Base-by-base conservation (phyloP, 306 rosid species). In the Malus asiatica region DNA sequence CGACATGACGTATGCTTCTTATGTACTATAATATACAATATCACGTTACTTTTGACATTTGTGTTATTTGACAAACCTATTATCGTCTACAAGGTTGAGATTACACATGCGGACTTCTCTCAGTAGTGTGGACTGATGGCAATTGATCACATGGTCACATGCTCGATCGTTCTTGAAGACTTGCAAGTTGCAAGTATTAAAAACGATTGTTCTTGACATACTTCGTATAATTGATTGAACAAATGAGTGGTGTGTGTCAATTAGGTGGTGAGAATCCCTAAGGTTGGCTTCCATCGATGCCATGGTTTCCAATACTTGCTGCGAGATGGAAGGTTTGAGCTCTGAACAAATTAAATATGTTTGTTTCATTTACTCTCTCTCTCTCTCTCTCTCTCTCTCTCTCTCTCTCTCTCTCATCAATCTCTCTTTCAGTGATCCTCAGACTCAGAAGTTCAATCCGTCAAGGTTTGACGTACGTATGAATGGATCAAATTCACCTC, bases 231-330 rank as follows among this genome's bases (percentile, higher is more conserved):
- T 15, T 15, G 55, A 48, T 15, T 48, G 20, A 48, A 48, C 55
- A 48, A 48, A 15, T 48, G 19, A 15, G 53, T 48, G 16, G 19
- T 16, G 53, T 48, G 53, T 48, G 7, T 48, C 19, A 48, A 48
- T 73, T 75, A 89, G 97, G 95, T 89, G 0, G 97, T 84, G 35
- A 78, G 97, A 95, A 83, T 80, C 99, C 5, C 73, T 92, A 55
- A 86, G 97, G 77, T 80, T 87, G 90, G 97, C 97, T 42, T 90
- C 97, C 0, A 74, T 95, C n/a, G 97, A 38, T 95, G 12, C 97
- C 96, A 52, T 92, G 96, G 97, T 82, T 92, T 40, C 97, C 97
- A 11, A 92, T 96, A 82, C 84, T 84, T 77, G 89, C 86, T 87
- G 84, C 81, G 88, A 89, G 70, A 88, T 95, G 60, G 84, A 92